Percentiles rank a stretch among this genome's conserved stretches.
phyloP scores from a whole-genome alignment of 257 asterid species.

The Perilla frutescens region DNA sequence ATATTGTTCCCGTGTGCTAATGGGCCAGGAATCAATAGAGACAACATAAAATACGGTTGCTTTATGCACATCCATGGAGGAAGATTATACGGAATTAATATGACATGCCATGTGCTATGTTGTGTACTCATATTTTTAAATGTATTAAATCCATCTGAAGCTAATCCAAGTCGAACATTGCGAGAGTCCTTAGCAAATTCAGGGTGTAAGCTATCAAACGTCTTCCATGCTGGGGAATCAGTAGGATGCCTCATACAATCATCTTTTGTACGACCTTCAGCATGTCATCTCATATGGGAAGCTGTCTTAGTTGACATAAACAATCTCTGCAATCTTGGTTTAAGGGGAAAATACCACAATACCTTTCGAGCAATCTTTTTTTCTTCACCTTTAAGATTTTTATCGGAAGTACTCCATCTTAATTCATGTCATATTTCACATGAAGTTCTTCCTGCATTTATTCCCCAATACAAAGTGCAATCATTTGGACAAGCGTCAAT shows the following conservation, averaged over 20 bases:
- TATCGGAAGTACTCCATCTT: neutral
- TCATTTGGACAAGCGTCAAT: conserved; percentile 19
- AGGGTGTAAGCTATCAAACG: neutral
- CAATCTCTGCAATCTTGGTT: conserved; percentile 4
- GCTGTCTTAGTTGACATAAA: conserved; percentile 8
- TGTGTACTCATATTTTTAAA: no score
- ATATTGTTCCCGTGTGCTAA: no score
- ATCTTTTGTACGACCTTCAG: neutral
- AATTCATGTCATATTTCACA: neutral
- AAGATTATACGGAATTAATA: no score
- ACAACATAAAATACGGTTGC: no score
- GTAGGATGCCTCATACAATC: neutral
- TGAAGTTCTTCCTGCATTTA: neutral
- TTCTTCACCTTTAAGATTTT: neutral
- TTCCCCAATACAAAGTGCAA: neutral
- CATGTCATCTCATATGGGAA: conserved; percentile 7
- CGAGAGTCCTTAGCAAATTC: neutral
- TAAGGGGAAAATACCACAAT: conserved; percentile 12
- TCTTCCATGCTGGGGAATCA: neutral
- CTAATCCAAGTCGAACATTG: neutral
- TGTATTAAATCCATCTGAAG: conserved; percentile 11
- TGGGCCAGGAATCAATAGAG: no score
- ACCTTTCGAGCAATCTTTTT: neutral
- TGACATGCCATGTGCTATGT: no score
- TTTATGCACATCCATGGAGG: no score